These are phyloP conservation scores for Colletotrichum orbiculare DNA, from an alignment of 2,329 filamentous ascomycete species.

Conservation along the genomic window DNA sequence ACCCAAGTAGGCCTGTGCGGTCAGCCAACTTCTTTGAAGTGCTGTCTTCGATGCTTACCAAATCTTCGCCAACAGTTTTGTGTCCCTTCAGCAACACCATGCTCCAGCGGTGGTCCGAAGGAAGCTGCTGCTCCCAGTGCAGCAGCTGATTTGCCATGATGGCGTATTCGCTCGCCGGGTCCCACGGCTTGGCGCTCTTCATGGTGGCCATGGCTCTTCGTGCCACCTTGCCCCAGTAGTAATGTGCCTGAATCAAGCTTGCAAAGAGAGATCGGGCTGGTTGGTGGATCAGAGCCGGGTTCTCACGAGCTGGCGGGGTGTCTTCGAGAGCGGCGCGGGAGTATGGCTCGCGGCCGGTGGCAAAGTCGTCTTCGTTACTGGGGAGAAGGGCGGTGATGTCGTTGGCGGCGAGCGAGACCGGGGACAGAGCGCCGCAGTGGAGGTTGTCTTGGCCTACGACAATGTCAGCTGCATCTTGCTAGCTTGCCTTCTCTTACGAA, in stretches of 20 bases:
- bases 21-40: slow-evolving; percentile 12
- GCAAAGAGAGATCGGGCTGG: slow-evolving; percentile 64
- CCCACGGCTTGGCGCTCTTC: slow-evolving; percentile 57
- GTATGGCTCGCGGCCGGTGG: slow-evolving; percentile 56
- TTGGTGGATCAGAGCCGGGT: slow-evolving; percentile 56
- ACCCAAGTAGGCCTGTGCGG: slow-evolving; percentile 61
- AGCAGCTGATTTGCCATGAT: slow-evolving; percentile 54
- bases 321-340: slow-evolving; percentile 65
- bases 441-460: slow-evolving; percentile 63
- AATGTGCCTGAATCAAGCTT: slow-evolving; percentile 64
- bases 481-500: slow-evolving; percentile 38
- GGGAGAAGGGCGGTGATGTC: slow-evolving; percentile 67
- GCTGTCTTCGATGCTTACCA: slow-evolving; percentile 50
- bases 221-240: slow-evolving; percentile 64
- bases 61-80: slow-evolving; percentile 59
- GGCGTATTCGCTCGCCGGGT: slow-evolving; percentile 59
- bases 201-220: slow-evolving; percentile 59
- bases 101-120: slow-evolving; percentile 60
- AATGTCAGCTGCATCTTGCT: slow-evolving; percentile 1
- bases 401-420: slow-evolving; percentile 60
- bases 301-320: slow-evolving; percentile 60
- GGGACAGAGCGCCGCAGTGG: slow-evolving; percentile 63
- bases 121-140: slow-evolving; percentile 61
- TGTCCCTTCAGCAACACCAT: slow-evolving; percentile 54
- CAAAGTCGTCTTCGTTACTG: slow-evolving; percentile 63